Evolutionary conservation across 2,329 filamentous ascomycete genomes (phyloP), one percentile per base, ranked within the genome.

Genomic region (Didymella lethalis): DNA sequence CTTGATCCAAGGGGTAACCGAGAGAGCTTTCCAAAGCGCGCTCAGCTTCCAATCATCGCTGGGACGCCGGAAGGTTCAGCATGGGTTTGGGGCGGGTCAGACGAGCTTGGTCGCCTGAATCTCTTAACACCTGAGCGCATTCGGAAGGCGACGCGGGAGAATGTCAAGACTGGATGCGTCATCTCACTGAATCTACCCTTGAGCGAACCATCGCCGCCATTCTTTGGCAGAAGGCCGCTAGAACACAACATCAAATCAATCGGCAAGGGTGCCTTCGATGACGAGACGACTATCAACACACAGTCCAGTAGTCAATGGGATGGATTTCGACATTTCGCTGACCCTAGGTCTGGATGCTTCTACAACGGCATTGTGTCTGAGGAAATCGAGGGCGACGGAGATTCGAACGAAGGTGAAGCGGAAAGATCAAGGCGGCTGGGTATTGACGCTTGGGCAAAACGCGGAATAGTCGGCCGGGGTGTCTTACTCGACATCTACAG

Each of bases 121-220:
- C 81, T 86, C 28, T 79, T 89, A 14, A 88, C 84, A 0, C 79
- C 85, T 50, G 77, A 82, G 54, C 75, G 83, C 18, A 84, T 87
- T 20, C 79, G 79, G 11, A 77, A 79, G 34, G 82, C 84, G 1
- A 82, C 84, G 23, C 76, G 75, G 58, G 78, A 77, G 70, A 64
- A 59, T 32, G 86, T 89, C 61, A 76, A 79, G 61, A 85, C 83
- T 7, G 86, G 87, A 12, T 57, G 59, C 20, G 63, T 67, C n/a
- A 36, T 89, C 50, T 86, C 84, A 1, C 80, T 88, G 20, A 86
- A 89, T 75, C 86, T 86, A 80, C 80, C 85, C 0, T 78, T 89
- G 5, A 79, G 86, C 73, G 82, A 83, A 11, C 82, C 80, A 31
- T 74, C 82, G 45, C 70, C 81, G 10, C 80, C 84, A 18, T 84